Evolutionary conservation across 2,329 filamentous ascomycete genomes (phyloP), one percentile per base, ranked within the genome.

Genomic region (Xylariaceae sp.): DNA sequence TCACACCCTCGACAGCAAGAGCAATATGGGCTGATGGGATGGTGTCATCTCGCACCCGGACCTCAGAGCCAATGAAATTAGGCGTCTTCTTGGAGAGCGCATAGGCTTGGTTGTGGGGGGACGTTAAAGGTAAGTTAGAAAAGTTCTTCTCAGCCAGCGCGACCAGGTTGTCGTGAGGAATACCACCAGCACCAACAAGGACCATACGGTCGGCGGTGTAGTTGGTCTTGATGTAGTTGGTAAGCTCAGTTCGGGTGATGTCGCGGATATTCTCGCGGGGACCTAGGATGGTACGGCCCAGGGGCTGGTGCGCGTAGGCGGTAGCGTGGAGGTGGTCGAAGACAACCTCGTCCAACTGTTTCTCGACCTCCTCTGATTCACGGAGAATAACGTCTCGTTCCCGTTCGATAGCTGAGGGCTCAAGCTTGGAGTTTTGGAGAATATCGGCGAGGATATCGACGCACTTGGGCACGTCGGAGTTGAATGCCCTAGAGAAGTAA

Each of bases 171-270:
- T 93, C 85, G 79, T 99, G 95, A 65, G 93, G 91, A 64, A 99
- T 83, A 70, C 95, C 95, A 77, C 95, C 95, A 65, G 95, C 89
- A 74, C 93, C 93, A 67, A 97, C 95, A 46, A 99, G 89, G 65
- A 99, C 93, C 93, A 99, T 99, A 77, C 96, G 93, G 81, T 99
- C 95, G 65, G 95, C 93, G 56, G 93, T 97, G 85, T 99, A 99
- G 87, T 99, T 99, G 81, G 86, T 95, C 85, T 96, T 96, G 85
- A 99, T 98, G 82, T 99, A 99, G 82, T 90, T 90, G 76, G 83
- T 81, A 67, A 99, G 85, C 78, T 99, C 93, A 70, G 91, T 86
- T 71, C 92, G 89, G 77, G 89, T 89, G 79, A 99, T 99, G 78
- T 89, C 92, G 76, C 92, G 87, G 77, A 99, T 99, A 85, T 99